phyloP scores from a whole-genome alignment of 2,329 filamentous ascomycete genomes.

The Cadophora sp. region DNA sequence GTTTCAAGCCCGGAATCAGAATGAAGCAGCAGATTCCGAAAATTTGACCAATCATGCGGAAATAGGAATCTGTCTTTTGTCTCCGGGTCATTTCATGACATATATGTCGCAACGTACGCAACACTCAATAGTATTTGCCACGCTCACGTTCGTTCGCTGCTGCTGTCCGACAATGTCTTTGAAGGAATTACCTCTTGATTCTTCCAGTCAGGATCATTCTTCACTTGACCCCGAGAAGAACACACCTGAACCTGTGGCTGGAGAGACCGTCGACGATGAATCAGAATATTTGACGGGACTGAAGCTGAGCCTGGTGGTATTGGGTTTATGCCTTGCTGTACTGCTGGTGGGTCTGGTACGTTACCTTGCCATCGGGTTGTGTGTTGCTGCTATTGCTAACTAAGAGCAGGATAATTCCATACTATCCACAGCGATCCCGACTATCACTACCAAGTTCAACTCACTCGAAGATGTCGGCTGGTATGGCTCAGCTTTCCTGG shows the following conservation, averaged over 20 bases:
- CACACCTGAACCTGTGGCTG: constrained; percentile 50
- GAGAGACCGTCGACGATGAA: constrained; percentile 22
- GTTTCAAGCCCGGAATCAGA: background rate
- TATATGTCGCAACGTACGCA: background rate
- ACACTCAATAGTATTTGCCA: too few species aligned
- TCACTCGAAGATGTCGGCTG: constrained; percentile 46
- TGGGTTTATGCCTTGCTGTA: constrained; percentile 30
- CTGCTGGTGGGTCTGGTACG: constrained; percentile 31
- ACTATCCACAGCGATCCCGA: constrained; percentile 44
- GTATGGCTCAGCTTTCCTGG: constrained; percentile 45
- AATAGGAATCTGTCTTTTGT: background rate
- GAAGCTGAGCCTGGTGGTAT: constrained; percentile 25
- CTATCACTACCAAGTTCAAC: constrained; percentile 47
- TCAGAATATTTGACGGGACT: constrained; percentile 25
- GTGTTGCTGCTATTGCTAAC: background rate
- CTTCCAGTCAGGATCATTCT: constrained; percentile 15
- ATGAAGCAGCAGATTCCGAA: background rate
- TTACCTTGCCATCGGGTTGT: background rate
- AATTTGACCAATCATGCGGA: background rate
- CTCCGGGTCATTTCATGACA: background rate
- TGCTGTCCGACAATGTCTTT: constrained; percentile 6
- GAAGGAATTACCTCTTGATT: constrained; percentile 7
- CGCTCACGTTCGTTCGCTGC: background rate
- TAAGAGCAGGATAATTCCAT: constrained; percentile 33
- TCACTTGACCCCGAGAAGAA: constrained; percentile 22